These are phyloP conservation scores for Isabelozyma gotoi DNA, from an alignment of 805 yeast species.

Conservation along the genomic window DNA sequence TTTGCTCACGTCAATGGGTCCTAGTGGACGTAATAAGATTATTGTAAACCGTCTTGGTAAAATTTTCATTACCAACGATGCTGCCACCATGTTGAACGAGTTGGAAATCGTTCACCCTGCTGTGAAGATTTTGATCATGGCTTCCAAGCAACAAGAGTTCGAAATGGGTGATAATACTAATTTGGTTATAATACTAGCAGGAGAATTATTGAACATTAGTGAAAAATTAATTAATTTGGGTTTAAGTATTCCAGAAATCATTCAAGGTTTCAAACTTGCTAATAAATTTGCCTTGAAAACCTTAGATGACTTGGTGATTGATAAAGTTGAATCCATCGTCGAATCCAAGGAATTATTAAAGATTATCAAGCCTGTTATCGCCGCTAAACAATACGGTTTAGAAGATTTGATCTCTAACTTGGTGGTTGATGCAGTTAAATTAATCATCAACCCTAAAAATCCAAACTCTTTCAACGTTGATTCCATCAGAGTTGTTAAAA, in stretches of 20 bases:
- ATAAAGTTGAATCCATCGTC: constrained; percentile 56
- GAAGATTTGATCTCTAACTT: constrained; percentile 76
- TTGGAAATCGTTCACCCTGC: constrained; percentile 96
- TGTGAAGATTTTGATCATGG: constrained; percentile 93
- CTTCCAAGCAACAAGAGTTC: constrained; percentile 92
- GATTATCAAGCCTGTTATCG: constrained; percentile 81
- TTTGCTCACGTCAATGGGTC: constrained; percentile 94
- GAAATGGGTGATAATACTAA: constrained; percentile 98
- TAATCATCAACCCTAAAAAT: constrained; percentile 66
- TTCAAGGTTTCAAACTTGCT: constrained; percentile 92
- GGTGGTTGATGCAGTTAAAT: constrained; percentile 81
- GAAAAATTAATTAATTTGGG: constrained; percentile 85
- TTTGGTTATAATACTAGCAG: constrained; percentile 87
- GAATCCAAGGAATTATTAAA: constrained; percentile 60
- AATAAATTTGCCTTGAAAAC: constrained; percentile 67
- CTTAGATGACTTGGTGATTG: constrained; percentile 64
- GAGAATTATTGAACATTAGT: constrained; percentile 83
- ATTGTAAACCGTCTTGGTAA: constrained; percentile 86
- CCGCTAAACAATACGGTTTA: constrained; percentile 90
- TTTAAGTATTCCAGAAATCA: constrained; percentile 85
- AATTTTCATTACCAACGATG: constrained; percentile 90
- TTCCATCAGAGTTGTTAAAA: constrained; percentile 90
- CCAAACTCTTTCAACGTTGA: constrained; percentile 82
- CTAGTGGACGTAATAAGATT: constrained; percentile 95
- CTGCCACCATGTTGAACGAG: constrained; percentile 95